Conservation (phyloP, 169 alveolate species). For the Eimeria nieschulzi region DNA sequence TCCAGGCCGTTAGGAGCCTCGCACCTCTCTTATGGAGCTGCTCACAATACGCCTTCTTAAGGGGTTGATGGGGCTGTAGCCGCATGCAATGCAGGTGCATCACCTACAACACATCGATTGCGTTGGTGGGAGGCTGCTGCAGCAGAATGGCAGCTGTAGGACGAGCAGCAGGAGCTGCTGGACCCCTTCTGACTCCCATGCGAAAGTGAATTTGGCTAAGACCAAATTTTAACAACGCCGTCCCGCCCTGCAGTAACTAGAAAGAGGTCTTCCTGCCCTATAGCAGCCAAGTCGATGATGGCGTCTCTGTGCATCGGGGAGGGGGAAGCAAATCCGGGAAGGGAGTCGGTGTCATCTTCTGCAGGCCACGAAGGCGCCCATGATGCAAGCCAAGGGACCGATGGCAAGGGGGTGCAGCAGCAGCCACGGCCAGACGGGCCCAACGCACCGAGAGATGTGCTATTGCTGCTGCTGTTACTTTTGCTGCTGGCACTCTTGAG, state of each 20-base stretch:
- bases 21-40: too few species aligned
- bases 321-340: slow-evolving; percentile 35
- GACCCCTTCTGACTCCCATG: not conserved
- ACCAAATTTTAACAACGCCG: slow-evolving; percentile 67
- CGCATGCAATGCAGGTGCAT: too few species aligned
- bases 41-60: too few species aligned
- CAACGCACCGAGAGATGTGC: not conserved
- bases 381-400: not conserved
- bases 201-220: not conserved
- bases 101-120: too few species aligned
- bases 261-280: slow-evolving; percentile 5
- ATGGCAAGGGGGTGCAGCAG: slow-evolving; percentile 15
- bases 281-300: slow-evolving; percentile 24
- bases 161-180: slow-evolving; percentile 2
- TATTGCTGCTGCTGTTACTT: slow-evolving; percentile 27
- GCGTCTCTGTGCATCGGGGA: slow-evolving; percentile 68
- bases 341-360: not conserved
- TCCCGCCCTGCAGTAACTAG: slow-evolving; percentile 67
- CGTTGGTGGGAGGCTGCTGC: not conserved
- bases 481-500: not conserved
- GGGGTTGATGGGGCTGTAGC: too few species aligned
- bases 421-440: slow-evolving; percentile 5
- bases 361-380: slow-evolving; percentile 34
- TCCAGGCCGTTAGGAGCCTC: too few species aligned
- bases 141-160: not conserved